Percentiles rank a stretch among this genome's conserved stretches.
Evolutionary conservation across 2,329 filamentous ascomycete species (phyloP).

Genomic region (Aspergillus tubingensis): DNA sequence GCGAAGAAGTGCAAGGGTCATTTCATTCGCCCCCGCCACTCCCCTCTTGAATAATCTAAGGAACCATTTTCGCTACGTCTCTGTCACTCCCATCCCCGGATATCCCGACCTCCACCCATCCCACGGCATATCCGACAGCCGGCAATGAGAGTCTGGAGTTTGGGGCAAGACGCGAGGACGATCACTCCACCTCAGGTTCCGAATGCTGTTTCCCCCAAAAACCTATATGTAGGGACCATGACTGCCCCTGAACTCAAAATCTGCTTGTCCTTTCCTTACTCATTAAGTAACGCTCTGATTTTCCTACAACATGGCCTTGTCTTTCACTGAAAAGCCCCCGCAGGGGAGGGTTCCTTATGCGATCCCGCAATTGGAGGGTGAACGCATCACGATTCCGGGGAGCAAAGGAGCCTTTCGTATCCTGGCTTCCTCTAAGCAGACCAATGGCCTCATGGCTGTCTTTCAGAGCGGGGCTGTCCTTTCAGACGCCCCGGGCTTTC

Average conservation of each 20-base stretch:
- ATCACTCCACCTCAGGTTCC: not conserved
- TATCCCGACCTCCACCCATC: constrained; percentile 3
- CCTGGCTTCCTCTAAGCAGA: constrained; percentile 55
- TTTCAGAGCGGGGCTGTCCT: constrained; percentile 53
- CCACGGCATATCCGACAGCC: constrained; percentile 12
- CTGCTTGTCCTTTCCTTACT: not conserved
- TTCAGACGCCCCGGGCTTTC: constrained; percentile 50
- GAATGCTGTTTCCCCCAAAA: not conserved
- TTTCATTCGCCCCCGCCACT: not conserved
- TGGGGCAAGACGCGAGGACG: not conserved
- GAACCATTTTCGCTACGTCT: not conserved
- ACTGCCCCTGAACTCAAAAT: not conserved
- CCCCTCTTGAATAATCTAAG: not conserved
- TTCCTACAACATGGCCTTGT: constrained; percentile 25
- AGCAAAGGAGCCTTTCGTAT: constrained; percentile 56
- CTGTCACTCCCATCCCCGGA: constrained; percentile 4
- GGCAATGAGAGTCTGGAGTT: not conserved
- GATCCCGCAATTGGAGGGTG: constrained; percentile 53
- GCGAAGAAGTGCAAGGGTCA: too few relatives aligned
- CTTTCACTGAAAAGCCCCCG: constrained; percentile 38
- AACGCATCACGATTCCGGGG: constrained; percentile 55
- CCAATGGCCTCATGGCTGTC: constrained; percentile 53
- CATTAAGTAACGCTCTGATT: not conserved
- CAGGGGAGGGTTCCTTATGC: constrained; percentile 46
- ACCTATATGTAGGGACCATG: not conserved